Evolutionary conservation across 805 yeast genomes (phyloP).

Genomic region (Yarrowia divulgata): DNA sequence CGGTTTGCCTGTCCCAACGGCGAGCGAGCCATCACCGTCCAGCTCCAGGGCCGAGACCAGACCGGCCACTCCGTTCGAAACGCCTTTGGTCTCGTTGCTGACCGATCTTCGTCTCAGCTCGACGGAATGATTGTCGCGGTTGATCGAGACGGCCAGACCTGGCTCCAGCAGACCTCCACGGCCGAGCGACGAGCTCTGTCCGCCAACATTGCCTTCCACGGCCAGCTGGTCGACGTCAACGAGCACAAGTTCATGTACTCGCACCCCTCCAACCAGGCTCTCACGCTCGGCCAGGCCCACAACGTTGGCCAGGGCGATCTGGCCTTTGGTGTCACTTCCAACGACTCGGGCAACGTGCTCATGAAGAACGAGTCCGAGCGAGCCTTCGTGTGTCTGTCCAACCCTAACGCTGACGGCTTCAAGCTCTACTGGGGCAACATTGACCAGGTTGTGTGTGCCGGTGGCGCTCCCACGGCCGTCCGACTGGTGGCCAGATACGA

Average conservation of each 20-base stretch:
- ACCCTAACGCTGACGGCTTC: constrained; percentile 23
- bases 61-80: constrained; percentile 23
- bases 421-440: constrained; percentile 29
- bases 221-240: constrained; percentile 30
- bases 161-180: constrained; percentile 19
- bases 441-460: constrained; percentile 29
- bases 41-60: constrained; percentile 35
- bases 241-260: constrained; percentile 24
- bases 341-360: constrained; percentile 23
- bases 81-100: constrained; percentile 2
- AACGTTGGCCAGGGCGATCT: constrained; percentile 10
- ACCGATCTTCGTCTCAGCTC: constrained; percentile 21
- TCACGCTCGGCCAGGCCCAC: neutral
- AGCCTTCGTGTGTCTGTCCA: constrained; percentile 20
- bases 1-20: constrained; percentile 33
- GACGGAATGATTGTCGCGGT: constrained; percentile 22
- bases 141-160: constrained; percentile 17
- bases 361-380: constrained; percentile 33
- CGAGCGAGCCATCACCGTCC: constrained; percentile 22
- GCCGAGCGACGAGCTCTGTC: constrained; percentile 27
- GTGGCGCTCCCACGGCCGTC: constrained; percentile 19
- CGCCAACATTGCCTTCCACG: constrained; percentile 24
- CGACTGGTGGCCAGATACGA: constrained; percentile 12
- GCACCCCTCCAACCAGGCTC: constrained; percentile 21
- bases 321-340: constrained; percentile 24